Base-by-base conservation (phyloP, 139 green algal genomes). In the Coelastrella sp. region DNA sequence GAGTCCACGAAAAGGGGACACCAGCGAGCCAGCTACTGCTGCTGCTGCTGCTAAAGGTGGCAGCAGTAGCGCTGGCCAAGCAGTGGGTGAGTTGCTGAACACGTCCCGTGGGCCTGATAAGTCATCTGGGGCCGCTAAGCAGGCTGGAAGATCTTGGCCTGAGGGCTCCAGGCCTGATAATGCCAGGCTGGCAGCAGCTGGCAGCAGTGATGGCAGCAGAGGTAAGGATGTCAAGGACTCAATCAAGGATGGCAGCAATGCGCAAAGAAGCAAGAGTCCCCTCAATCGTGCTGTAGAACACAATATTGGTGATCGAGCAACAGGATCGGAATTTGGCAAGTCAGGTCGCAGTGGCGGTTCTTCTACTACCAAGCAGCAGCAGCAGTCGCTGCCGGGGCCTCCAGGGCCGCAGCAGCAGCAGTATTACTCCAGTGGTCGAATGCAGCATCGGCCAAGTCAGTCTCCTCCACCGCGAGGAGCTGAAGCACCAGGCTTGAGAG, bases 41-140 rank as follows among this genome's bases (percentile, higher is more conserved):
- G 73, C 43, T 38, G 48, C 48, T 81, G 50, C 73, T 78, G 69
- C 34, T 79, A 41, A 41, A 23, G 45, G 45, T 57, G 45, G 45
- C 45, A 57, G n/a, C n/a, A n/a, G n/a, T n/a, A n/a, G 45, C 43
- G 71, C 71, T 79, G 62, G 8, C 15, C 17, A 11, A 62, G 43
- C 40, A 38, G 68, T 77, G 37, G 68, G 7, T 15, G 15, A 19
- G 32, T 59, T 19, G 68, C 23, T 9, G 7, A 34, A 32, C 27
- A 32, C 27, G 38, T 77, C n/a, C 27, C 37, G 41, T 34, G 43
- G 43, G 27, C 3, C 15, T 64, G 8, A 7, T 13, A 21, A 13
- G 34, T 9, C 15, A 41, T 51, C 45, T n/a, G 43, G 45, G 43
- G 43, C 7, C 19, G 43, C n/a, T 34, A 51, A 64, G n/a, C 72